These are phyloP conservation scores for Otatea glauca DNA, from an alignment of 176 grass and related monocot species.

Conservation along the genomic window DNA sequence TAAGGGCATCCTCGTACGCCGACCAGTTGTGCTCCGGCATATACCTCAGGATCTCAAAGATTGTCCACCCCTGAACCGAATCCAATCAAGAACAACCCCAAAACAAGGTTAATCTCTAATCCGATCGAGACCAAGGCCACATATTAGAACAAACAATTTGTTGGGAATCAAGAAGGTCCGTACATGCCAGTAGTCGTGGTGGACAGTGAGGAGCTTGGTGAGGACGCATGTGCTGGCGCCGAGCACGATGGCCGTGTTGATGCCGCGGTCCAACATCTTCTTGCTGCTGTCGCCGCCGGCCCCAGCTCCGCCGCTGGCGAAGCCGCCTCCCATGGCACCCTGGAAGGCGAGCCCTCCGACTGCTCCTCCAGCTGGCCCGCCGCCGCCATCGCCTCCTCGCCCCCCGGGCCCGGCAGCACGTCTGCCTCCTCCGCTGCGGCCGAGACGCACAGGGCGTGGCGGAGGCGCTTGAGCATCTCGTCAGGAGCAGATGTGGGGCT, in stretches of 20 bases:
- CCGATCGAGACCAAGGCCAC: not conserved
- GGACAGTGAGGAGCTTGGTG: constrained; percentile 91
- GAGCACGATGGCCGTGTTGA: no score
- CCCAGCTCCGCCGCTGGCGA: constrained; percentile 14
- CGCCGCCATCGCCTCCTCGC: constrained; percentile 6
- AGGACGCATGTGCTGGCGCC: constrained; percentile 85
- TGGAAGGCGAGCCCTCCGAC: constrained; percentile 57
- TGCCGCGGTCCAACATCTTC: constrained; percentile 64
- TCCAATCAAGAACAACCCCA: not conserved
- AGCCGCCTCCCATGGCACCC: constrained; percentile 42
- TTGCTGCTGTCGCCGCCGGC: constrained; percentile 11
- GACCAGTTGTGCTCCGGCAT: constrained; percentile 95
- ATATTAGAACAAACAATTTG: not conserved
- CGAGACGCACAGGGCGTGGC: constrained; percentile 9
- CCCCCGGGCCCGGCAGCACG: constrained; percentile 33
- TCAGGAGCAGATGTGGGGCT: constrained; percentile 28
- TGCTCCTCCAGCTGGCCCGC: constrained; percentile 48
- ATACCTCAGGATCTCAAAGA: constrained; percentile 93
- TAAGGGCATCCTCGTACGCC: constrained; percentile 90
- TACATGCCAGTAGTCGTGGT: constrained; percentile 98
- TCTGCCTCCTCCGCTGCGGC: constrained; percentile 38
- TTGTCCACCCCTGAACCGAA: constrained; percentile 75
- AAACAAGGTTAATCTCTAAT: not conserved
- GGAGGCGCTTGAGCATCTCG: constrained; percentile 24
- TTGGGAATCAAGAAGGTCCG: constrained; percentile 4